Conservation (phyloP, 2,329 filamentous ascomycete species). For the Xylariales sp. region DNA sequence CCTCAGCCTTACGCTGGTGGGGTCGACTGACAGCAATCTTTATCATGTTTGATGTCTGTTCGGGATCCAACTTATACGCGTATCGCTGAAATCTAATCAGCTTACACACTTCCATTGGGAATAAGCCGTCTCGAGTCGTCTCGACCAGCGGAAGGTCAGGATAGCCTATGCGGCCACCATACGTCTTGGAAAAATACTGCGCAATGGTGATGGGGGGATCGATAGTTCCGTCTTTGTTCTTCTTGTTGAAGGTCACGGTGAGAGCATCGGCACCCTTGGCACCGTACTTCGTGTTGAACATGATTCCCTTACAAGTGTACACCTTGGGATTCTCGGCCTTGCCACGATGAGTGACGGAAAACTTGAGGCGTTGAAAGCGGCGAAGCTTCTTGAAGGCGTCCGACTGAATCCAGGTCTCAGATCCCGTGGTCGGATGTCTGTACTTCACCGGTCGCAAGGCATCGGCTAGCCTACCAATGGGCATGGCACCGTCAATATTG, state of each 20-base stretch:
- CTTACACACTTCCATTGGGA: constrained; percentile 58
- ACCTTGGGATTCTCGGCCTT: constrained; percentile 40
- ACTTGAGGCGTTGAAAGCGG: constrained; percentile 50
- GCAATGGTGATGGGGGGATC: constrained; percentile 33
- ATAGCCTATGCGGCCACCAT: constrained; percentile 44
- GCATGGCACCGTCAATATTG: constrained; percentile 18
- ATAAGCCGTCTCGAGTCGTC: constrained; percentile 48
- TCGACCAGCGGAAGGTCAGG: constrained; percentile 52
- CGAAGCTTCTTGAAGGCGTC: constrained; percentile 52
- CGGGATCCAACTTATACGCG: constrained; percentile 54
- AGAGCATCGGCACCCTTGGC: constrained; percentile 43
- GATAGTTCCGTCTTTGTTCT: constrained; percentile 20
- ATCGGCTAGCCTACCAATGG: constrained; percentile 21
- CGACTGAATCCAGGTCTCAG: constrained; percentile 31
- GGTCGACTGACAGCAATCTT: constrained; percentile 84
- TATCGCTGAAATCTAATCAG: constrained; percentile 55
- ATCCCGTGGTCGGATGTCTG: constrained; percentile 17
- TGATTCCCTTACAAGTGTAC: constrained; percentile 49
- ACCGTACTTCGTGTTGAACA: constrained; percentile 40
- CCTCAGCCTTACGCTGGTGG: constrained; percentile 58
- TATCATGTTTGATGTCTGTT: constrained; percentile 80
- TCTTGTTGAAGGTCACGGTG: constrained; percentile 52
- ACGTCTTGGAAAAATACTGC: constrained; percentile 53
- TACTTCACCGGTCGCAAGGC: constrained; percentile 32
- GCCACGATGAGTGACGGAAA: constrained; percentile 50